A percentile compares a stretch with the other conserved stretches of the same genome.
phyloP scores from a whole-genome alignment of 1,284 basidiomycete species.

The Fomitopsis betulina region DNA sequence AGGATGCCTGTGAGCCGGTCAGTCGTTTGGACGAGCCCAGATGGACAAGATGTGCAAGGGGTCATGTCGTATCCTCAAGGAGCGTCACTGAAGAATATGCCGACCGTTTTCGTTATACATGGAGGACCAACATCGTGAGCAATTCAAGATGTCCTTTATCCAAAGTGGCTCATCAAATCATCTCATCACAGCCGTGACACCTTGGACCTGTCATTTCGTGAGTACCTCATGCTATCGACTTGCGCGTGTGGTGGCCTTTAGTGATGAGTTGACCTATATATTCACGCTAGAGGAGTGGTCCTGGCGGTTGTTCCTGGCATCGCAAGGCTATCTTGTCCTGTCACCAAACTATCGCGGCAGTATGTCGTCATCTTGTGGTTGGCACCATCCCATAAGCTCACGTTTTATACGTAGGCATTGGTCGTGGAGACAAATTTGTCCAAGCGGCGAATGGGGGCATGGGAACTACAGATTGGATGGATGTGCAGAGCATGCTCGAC shows the following conservation, averaged over 20 bases:
- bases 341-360: slow-evolving; percentile 11
- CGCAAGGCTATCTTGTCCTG: slow-evolving; percentile 6
- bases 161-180: neutral
- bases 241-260: too few species aligned
- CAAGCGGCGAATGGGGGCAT: slow-evolving; percentile 6
- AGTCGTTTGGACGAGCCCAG: slow-evolving; percentile 3
- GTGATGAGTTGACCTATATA: neutral
- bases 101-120: slow-evolving; percentile 6
- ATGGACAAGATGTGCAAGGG: slow-evolving; percentile 6
- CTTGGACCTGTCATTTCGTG: slow-evolving; percentile 2
- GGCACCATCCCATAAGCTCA: neutral
- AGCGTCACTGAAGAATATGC: neutral
- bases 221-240: neutral
- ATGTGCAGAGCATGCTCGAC: slow-evolving; percentile 7
- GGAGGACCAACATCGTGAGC: slow-evolving; percentile 6
- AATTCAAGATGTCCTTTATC: neutral
- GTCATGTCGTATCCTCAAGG: slow-evolving; percentile 6
- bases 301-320: slow-evolving; percentile 6
- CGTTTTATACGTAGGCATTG: neutral
- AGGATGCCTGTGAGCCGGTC: neutral
- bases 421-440: slow-evolving; percentile 5
- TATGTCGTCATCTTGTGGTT: neutral
- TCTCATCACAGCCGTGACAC: slow-evolving; percentile 5
- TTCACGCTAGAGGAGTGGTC: slow-evolving; percentile 1
- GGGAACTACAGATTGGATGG: slow-evolving; percentile 8